Evolutionary conservation across 1,284 basidiomycete species (phyloP), one percentile per base, ranked within the genome.

Genomic region (Ustilago cynodontis): DNA sequence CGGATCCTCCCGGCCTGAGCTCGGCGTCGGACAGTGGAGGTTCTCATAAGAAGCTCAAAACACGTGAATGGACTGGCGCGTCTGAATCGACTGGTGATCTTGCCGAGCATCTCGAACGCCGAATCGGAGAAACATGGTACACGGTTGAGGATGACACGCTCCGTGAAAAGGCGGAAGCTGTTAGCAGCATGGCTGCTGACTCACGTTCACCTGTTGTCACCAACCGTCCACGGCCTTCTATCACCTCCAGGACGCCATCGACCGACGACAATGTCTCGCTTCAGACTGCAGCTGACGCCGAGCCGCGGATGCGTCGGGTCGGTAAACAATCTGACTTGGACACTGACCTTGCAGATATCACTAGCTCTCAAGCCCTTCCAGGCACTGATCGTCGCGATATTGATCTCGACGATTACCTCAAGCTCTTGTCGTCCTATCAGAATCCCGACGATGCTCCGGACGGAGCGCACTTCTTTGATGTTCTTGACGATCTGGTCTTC

Each of bases 41-140:
- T 1, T 66, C 66, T 31, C 41, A 51, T 2, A 66, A 53, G 45
- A 63, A 55, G 50, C 10, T 49, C n/a, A 76, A 65, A 24, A 3
- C 20, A 0, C 67, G 68, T 9, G 68, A 60, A 37, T 76, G 73
- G 73, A 76, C 73, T 1, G 54, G 68, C 24, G 73, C 73, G 1
- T 76, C 73, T n/a, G 73, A 76, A 13, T 64, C 60, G 0, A 76
- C 73, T 1, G 73, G 73, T 18, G 73, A 76, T 20, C 51, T 76
- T 35, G 73, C 73, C 6, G 58, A 76, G 24, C 73, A 71, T 49
- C 58, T 76, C 14, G 73, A 67, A 39, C 68, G 68, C n/a, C 64
- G 73, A 7, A 41, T 71, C 35, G 35, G 37, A 35, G 73, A 76
- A 35, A 76, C 73, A 9, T 76, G 73, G 73, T 55, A 64, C 43